Base-by-base conservation (phyloP, 495 filamentous ascomycete genomes). In the Darksidea phi region DNA sequence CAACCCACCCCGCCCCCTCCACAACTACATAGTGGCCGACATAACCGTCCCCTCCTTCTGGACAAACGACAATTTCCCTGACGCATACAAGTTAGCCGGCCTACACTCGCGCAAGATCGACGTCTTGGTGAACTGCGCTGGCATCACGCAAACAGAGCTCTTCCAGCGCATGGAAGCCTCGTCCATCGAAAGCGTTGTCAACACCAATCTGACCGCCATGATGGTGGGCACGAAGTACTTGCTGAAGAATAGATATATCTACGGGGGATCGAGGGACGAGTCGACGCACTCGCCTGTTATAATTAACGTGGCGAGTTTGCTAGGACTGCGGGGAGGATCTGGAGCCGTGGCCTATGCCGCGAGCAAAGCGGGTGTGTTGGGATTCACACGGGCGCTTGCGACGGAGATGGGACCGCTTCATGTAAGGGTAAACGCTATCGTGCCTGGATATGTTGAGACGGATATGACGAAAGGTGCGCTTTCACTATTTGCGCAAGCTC, bases 371-470 rank as follows among this genome's bases (percentile, higher is more conserved):
- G 90, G 89, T 0, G 69, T 93, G 0, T 59, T 94, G 1, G 89
- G 80, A 38, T 73, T 95, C 34, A 93, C 90, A 0, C 77, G 86
- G 25, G 81, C 88, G 15, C 68, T 94, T 4, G 82, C 87, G 12
- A 78, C 77, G 20, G 90, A 94, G 64, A 72, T 84, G 1, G 85
- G 79, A 1, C 68, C 68, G 18, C 71, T 74, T 26, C 75, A 79
- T 10, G 78, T 93, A 48, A 77, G 90, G 17, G 87, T 88, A 26
- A 95, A 95, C 74, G 87, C 84, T 4, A 84, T 95, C 57, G 70
- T 90, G n/a, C 90, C 90, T 1, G 90, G 90, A 13, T 95, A 91
- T 74, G 87, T 94, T 57, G 76, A 85, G 23, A 91, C 89, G 6
- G 79, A 82, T 5, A 92, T 95, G 89, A 88, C 86, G 48, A 70